Conservation (phyloP, 169 alveolate genomes). For the Blepharisma undulans region DNA sequence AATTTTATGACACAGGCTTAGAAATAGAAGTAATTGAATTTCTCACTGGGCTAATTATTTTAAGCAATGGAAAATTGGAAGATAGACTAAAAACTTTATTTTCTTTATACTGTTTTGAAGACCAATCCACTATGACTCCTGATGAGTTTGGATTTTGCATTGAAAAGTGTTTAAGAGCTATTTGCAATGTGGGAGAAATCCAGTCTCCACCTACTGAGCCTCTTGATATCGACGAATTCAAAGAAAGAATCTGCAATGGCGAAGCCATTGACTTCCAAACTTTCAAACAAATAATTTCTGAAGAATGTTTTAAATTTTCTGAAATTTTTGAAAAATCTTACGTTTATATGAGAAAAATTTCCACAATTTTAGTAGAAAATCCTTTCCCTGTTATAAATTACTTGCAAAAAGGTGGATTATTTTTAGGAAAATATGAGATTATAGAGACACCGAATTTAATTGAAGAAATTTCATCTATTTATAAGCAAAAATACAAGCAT, state of each 20-base stretch:
- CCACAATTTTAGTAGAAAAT: conserved; percentile 35
- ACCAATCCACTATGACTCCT: conserved; percentile 24
- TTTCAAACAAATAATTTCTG: neutral
- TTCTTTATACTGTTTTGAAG: conserved; percentile 14
- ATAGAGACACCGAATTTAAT: conserved; percentile 3
- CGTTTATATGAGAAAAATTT: neutral
- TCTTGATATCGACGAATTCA: neutral
- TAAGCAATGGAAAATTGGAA: conserved; percentile 27
- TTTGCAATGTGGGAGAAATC: conserved; percentile 10
- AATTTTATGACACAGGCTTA: conserved; percentile 22
- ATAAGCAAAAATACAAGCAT: conserved; percentile 37
- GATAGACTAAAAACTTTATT: conserved; percentile 30
- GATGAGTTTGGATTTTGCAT: conserved; percentile 22
- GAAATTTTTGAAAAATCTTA: conserved; percentile 34
- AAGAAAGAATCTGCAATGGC: neutral
- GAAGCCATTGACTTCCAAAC: conserved; percentile 2
- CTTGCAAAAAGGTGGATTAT: conserved; percentile 35
- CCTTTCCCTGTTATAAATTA: conserved; percentile 38
- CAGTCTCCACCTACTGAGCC: neutral
- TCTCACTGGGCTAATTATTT: conserved; percentile 3
- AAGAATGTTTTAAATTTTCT: conserved; percentile 21
- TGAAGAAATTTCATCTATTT: conserved; percentile 13
- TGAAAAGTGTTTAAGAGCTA: conserved; percentile 8
- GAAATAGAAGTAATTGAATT: conserved; percentile 37
- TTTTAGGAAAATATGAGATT: conserved; percentile 44